These are phyloP conservation scores for Agapanthus africanus DNA, from an alignment of 106 monocot genomes.

Conservation along the genomic window DNA sequence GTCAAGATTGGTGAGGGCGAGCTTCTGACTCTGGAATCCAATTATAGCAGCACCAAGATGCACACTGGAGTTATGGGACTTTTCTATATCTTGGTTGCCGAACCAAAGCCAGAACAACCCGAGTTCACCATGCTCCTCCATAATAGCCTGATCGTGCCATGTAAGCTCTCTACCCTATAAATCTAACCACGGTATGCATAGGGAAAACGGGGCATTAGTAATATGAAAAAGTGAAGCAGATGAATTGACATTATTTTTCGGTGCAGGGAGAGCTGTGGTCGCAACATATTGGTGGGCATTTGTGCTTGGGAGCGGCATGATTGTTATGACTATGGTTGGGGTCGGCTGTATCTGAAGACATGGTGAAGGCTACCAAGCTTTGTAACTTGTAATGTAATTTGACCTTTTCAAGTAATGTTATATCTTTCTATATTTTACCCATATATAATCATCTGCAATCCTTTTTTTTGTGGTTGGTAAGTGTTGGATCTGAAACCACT, in stretches of 20 bases:
- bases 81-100: constrained; percentile 46
- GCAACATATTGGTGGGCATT: constrained; percentile 1
- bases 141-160: neutral
- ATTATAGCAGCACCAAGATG: constrained; percentile 36
- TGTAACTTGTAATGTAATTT: too few relatives aligned
- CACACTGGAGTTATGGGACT: constrained; percentile 59
- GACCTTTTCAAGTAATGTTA: too few relatives aligned
- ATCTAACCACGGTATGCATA: neutral
- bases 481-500: too few relatives aligned
- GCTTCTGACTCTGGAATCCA: constrained; percentile 39
- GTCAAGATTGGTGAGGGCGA: constrained; percentile 32
- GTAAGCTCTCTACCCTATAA: neutral
- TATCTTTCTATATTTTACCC: too few relatives aligned
- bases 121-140: neutral
- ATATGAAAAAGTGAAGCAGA: neutral
- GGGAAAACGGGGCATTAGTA: too few relatives aligned
- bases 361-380: constrained; percentile 9
- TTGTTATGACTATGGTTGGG: neutral
- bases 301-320: neutral
- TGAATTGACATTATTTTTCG: neutral
- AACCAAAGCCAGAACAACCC: constrained; percentile 3
- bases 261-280: neutral
- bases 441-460: too few relatives aligned
- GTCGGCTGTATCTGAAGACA: neutral
- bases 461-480: too few relatives aligned